Evolutionary conservation across 345 rosid species (phyloP).

Genomic region (Murraya paniculata): DNA sequence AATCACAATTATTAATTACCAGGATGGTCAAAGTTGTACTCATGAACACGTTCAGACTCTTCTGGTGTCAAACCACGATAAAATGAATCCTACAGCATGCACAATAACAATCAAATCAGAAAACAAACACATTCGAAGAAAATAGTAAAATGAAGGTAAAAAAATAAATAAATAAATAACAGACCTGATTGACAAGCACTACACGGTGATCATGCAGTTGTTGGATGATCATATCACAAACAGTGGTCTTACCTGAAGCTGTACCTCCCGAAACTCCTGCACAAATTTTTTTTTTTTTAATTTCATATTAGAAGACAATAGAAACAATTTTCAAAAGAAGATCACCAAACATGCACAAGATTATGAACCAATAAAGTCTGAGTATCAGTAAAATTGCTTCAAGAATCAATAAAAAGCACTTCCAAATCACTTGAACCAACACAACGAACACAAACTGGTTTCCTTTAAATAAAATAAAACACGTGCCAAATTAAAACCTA

Average conservation of each 20-base stretch:
- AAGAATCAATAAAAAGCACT: background rate
- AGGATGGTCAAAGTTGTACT: conserved; percentile 99
- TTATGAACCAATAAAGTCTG: background rate
- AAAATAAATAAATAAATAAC: background rate
- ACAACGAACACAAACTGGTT: background rate
- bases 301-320: too few species aligned
- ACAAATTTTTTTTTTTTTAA: background rate
- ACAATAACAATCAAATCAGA: background rate
- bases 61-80: conserved; percentile 89
- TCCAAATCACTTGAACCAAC: background rate
- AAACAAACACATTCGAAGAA: background rate
- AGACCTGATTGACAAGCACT: conserved; percentile 92
- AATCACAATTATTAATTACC: conserved; percentile 25
- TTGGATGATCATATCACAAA: conserved; percentile 98
- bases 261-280: conserved; percentile 98
- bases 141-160: background rate
- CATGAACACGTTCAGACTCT: conserved; percentile 74
- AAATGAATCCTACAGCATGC: conserved; percentile 72
- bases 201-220: conserved; percentile 99
- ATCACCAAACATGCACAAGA: background rate
- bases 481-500: background rate
- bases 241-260: conserved; percentile 98
- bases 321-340: background rate
- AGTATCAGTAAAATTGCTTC: background rate
- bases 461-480: background rate